These are phyloP conservation scores for Colletotrichum phormii DNA, from an alignment of 2,329 filamentous ascomycete genomes.

Conservation along the genomic window DNA sequence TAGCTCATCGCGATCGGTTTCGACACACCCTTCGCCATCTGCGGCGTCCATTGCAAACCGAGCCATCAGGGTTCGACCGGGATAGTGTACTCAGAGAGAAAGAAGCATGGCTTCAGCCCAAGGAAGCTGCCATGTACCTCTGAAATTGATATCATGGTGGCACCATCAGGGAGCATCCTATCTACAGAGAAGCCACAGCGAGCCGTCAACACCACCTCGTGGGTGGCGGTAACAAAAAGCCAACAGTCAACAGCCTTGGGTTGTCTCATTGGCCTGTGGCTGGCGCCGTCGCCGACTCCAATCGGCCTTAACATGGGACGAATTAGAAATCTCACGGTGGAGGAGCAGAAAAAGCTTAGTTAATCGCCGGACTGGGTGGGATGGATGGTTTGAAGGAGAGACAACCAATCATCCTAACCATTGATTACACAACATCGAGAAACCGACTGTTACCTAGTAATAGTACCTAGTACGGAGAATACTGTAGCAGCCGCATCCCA, in stretches of 20 bases:
- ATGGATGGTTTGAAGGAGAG: conserved; percentile 1
- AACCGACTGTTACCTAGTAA: background rate
- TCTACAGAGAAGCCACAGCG: background rate
- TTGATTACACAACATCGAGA: background rate
- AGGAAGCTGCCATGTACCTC: background rate
- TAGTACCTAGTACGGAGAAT: too few relatives aligned
- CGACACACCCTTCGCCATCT: background rate
- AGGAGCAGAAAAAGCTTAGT: conserved; percentile 20
- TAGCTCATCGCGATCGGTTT: background rate
- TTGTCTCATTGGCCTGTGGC: background rate
- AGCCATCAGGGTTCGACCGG: conserved; percentile 2
- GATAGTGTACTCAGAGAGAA: background rate
- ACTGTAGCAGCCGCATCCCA: background rate
- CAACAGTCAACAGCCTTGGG: background rate
- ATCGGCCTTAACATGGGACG: conserved; percentile 20
- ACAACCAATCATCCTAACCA: background rate
- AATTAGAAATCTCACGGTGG: conserved; percentile 33
- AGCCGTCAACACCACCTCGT: background rate
- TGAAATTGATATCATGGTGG: conserved; percentile 7
- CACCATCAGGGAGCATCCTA: background rate
- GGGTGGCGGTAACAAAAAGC: background rate
- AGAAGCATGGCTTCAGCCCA: background rate
- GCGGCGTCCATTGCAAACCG: background rate
- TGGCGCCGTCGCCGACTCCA: conserved; percentile 13
- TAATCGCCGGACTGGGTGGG: conserved; percentile 22